Conservation (phyloP, 2,329 filamentous ascomycete species). For the Trichoderma lentiforme region DNA sequence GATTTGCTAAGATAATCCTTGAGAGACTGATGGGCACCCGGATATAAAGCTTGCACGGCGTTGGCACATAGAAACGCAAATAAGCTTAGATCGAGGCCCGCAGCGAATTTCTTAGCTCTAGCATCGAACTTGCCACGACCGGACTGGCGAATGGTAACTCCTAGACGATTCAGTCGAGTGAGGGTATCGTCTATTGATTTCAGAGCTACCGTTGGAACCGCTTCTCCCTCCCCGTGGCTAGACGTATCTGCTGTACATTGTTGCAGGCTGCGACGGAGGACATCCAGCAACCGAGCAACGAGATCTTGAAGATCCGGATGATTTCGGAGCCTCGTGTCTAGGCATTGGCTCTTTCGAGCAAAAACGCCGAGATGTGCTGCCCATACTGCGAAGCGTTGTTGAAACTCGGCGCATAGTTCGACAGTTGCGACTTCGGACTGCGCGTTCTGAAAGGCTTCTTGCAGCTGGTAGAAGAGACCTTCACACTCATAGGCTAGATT, state of each 20-base stretch:
- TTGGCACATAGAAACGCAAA: not conserved
- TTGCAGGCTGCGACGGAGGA: not conserved
- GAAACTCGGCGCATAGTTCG: constrained; percentile 6
- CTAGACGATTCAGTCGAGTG: constrained; percentile 9
- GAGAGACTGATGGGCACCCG: not conserved
- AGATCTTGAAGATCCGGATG: constrained; percentile 16
- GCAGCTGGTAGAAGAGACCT: not conserved
- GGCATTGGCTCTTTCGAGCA: constrained; percentile 18
- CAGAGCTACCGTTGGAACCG: not conserved
- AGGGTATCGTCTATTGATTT: constrained; percentile 6
- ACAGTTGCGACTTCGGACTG: not conserved
- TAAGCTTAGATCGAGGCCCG: not conserved
- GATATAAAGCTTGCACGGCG: not conserved
- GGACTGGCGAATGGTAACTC: constrained; percentile 14
- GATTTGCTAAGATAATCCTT: not conserved
- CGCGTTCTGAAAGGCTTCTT: not conserved
- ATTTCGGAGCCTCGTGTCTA: constrained; percentile 16
- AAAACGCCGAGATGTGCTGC: constrained; percentile 18
- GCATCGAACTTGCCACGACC: not conserved
- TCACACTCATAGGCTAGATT: not conserved
- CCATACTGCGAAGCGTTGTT: constrained; percentile 17
- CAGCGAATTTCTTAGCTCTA: not conserved
- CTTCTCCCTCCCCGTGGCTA: not conserved
- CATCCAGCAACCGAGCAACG: constrained; percentile 4
- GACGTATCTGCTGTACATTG: not conserved